A percentile compares a stretch with the other conserved stretches of the same genome.
phyloP scores from a whole-genome alignment of 768 basidiomycete genomes.

The Calocera cornea region DNA sequence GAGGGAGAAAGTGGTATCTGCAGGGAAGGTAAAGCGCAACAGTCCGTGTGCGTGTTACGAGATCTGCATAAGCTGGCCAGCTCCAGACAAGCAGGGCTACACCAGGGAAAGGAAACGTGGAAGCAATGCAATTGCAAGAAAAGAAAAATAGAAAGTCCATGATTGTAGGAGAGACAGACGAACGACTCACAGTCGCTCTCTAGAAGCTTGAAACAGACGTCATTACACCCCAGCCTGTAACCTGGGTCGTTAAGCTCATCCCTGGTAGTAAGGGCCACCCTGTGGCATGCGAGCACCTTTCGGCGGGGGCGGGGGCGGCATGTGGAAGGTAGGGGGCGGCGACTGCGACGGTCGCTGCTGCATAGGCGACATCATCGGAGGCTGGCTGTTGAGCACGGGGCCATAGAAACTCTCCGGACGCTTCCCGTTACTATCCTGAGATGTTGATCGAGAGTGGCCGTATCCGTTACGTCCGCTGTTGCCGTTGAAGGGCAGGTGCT shows the following conservation, averaged over 20 bases:
- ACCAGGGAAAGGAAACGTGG: background rate
- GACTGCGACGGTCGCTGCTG: background rate
- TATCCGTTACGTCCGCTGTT: background rate
- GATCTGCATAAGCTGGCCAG: background rate
- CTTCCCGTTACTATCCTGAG: background rate
- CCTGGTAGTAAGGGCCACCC: background rate
- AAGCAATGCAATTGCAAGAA: conserved; percentile 3
- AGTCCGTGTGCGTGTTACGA: conserved; percentile 1
- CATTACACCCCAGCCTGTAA: background rate
- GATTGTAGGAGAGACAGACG: background rate
- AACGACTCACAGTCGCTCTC: background rate
- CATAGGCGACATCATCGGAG: background rate
- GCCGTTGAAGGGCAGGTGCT: background rate
- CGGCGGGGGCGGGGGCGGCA: background rate
- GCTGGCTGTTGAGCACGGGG: background rate
- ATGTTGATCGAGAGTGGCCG: background rate
- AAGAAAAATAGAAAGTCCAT: background rate
- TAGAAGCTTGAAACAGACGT: background rate
- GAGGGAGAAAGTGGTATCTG: background rate
- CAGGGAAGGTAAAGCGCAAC: background rate
- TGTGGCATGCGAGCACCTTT: background rate
- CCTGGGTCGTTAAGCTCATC: background rate
- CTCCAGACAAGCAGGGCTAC: background rate
- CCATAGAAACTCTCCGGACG: background rate
- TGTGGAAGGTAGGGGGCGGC: background rate